These are phyloP conservation scores for Penicillium vulpinum DNA, from an alignment of 2,329 filamentous ascomycete genomes.

Conservation along the genomic window DNA sequence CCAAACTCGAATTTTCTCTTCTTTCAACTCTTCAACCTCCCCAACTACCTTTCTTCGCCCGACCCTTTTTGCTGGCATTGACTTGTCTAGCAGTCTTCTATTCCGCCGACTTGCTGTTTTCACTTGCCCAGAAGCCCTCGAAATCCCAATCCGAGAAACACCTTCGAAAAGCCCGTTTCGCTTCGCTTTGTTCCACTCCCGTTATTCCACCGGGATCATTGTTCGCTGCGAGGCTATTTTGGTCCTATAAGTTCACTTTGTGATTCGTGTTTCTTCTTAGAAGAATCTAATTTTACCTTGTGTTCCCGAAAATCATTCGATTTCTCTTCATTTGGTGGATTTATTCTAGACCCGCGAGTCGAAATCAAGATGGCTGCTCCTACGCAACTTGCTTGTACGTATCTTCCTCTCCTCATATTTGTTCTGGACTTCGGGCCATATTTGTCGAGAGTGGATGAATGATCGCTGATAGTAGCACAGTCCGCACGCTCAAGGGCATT, in stretches of 20 bases:
- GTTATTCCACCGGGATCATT: not conserved
- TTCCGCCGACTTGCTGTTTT: conserved; percentile 16
- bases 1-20: conserved; percentile 31
- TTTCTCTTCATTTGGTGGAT: conserved; percentile 13
- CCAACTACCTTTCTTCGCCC: conserved; percentile 30
- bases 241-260: conserved; percentile 1
- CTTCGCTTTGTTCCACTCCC: conserved; percentile 11
- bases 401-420: not conserved
- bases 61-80: conserved; percentile 49
- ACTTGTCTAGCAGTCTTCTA: conserved; percentile 48
- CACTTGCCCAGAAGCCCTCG: conserved; percentile 1
- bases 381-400: conserved; percentile 85
- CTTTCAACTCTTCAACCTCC: conserved; percentile 22
- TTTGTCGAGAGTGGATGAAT: conserved; percentile 2
- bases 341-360: conserved; percentile 11
- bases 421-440: not conserved
- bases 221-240: conserved; percentile 6
- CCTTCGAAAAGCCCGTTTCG: conserved; percentile 3
- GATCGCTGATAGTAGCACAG: conserved; percentile 44
- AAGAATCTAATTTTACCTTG: conserved; percentile 5
- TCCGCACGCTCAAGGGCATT: conserved; percentile 95
- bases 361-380: conserved; percentile 70
- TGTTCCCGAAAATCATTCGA: conserved; percentile 9
- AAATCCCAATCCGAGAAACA: conserved; percentile 7
- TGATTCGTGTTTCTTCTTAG: not conserved